A percentile compares a stretch with the other conserved stretches of the same genome.
These are phyloP conservation scores for Babesia bigemina DNA, from an alignment of 169 alveolate species.

Conservation along the genomic window DNA sequence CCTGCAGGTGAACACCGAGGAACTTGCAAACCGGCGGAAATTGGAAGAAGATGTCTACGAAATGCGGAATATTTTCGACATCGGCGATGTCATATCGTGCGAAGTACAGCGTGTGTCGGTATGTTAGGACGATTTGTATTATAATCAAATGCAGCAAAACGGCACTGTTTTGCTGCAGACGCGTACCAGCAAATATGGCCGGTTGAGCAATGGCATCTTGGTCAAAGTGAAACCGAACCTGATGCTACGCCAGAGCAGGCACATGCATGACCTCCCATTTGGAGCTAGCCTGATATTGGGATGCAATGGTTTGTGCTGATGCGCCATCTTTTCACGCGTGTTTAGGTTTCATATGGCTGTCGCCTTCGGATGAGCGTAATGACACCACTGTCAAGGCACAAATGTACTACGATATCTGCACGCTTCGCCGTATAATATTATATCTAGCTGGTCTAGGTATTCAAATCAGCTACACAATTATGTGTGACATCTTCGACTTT, in stretches of 20 bases:
- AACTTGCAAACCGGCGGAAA: slow-evolving; percentile 87
- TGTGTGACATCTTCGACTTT: slow-evolving; percentile 55
- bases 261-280: slow-evolving; percentile 81
- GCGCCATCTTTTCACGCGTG: not conserved
- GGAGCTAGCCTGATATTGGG: slow-evolving; percentile 88
- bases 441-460: slow-evolving; percentile 56
- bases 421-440: slow-evolving; percentile 62
- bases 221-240: slow-evolving; percentile 84
- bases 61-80: slow-evolving; percentile 88
- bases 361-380: slow-evolving; percentile 1
- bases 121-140: not conserved
- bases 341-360: slow-evolving; percentile 61
- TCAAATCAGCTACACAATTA: slow-evolving; percentile 50
- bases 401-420: slow-evolving; percentile 51
- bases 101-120: slow-evolving; percentile 88
- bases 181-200: slow-evolving; percentile 89
- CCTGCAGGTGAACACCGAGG: slow-evolving; percentile 88
- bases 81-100: slow-evolving; percentile 88
- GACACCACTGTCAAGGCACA: slow-evolving; percentile 1
- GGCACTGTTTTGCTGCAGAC: slow-evolving; percentile 88
- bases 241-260: slow-evolving; percentile 87
- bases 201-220: slow-evolving; percentile 86
- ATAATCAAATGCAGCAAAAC: slow-evolving; percentile 57
- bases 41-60: slow-evolving; percentile 88
- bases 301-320: slow-evolving; percentile 80